Evolutionary conservation across 2,329 filamentous ascomycete genomes (phyloP), one percentile per base, ranked within the genome.

Genomic region (Podosphaera fusca): DNA sequence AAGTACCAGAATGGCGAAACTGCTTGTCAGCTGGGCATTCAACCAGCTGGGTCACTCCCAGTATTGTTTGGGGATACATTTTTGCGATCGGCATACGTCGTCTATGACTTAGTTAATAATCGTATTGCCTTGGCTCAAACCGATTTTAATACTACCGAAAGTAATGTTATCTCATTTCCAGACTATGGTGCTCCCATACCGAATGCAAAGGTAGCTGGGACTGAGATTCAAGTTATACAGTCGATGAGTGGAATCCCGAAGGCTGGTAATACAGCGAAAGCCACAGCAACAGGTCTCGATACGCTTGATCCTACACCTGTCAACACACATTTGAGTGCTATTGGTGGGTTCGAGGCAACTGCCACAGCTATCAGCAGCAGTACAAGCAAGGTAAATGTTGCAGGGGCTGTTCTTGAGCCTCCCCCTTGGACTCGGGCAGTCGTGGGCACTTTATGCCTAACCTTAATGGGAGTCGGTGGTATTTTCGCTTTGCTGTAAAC

Each of bases 11-110:
- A 67, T 38, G 68, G 70, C 12, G 62, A 66, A 4, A 55, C 59
- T 12, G 64, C 62, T n/a, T 81, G 79, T 64, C 71, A 75, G 61
- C 77, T 81, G 55, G 78, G 78, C 52, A 72, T 82, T 58, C 71
- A 74, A 62, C 53, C 63, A 2, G 65, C 65, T 6, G 63, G 62
- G 29, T 55, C 61, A 21, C 57, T 63, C 7, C 64, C 63, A 3
- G 64, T 64, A 9, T 60, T 70, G 9, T 68, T 78, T 42, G 75
- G 76, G 4, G 75, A 78, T 61, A 74, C 74, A 1, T 78, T 78
- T 65, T 67, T 79, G 40, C 68, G 75, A 58, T 74, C 73, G 49
- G 75, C 75, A 0, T 78, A 78, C 59, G 73, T 75, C 2, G 75
- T 78, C 12, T 78, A 76, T 59, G 75, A 78, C 61, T 67, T 78